Evolutionary conservation across 495 filamentous ascomycete genomes (phyloP).

Genomic region (Penicillium manginii): DNA sequence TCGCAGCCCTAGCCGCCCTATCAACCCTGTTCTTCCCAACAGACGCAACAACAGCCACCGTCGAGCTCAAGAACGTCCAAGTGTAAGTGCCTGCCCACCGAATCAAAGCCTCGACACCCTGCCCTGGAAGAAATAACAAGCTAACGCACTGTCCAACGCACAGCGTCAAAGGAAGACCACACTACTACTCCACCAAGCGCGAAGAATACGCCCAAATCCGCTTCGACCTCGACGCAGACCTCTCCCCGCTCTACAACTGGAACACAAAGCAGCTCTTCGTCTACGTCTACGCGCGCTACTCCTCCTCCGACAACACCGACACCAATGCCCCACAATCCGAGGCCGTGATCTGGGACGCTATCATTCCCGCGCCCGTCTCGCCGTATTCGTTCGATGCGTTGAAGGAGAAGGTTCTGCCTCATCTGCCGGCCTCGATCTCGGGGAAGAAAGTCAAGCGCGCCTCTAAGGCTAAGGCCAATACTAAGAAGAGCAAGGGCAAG

Average conservation of each 20-base stretch:
- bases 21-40: conserved; percentile 72
- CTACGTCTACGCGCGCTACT: conserved; percentile 89
- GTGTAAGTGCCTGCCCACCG: conserved; percentile 83
- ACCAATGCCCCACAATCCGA: conserved; percentile 52
- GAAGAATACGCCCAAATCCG: conserved; percentile 94
- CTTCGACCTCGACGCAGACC: conserved; percentile 89
- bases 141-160: no score
- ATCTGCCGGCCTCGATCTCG: conserved; percentile 15
- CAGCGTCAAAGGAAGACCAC: conserved; percentile 83
- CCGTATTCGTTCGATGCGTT: conserved; percentile 54
- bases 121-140: conserved; percentile 1
- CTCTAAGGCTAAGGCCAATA: conserved; percentile 13
- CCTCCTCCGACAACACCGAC: conserved; percentile 48
- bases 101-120: no score
- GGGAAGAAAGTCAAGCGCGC: conserved; percentile 14
- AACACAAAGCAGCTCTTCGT: conserved; percentile 99
- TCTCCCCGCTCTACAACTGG: conserved; percentile 94
- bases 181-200: conserved; percentile 90
- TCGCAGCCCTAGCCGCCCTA: conserved; percentile 76
- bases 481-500: conserved; percentile 28
- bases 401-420: conserved; percentile 25
- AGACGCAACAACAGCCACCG: conserved; percentile 63
- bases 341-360: conserved; percentile 93
- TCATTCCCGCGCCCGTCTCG: conserved; percentile 74
- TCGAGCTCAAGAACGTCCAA: conserved; percentile 78